Percentiles rank a stretch among this genome's conserved stretches.
Evolutionary conservation across 225 moss, liverwort and hornwort species (phyloP).

Genomic region (Bryum argenteum): DNA sequence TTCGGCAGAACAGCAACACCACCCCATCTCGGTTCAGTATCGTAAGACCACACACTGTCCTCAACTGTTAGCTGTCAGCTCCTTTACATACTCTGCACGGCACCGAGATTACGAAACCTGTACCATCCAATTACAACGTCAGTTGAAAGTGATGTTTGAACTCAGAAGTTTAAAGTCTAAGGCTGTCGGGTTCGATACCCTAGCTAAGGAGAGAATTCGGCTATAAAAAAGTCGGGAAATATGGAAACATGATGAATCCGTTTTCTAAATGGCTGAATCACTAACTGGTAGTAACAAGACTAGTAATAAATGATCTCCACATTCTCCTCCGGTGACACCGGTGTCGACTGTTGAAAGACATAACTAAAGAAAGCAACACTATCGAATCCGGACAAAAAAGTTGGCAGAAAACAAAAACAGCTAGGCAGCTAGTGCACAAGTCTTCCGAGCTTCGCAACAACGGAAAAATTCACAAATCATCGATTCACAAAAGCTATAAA

Average conservation of each 20-base stretch:
- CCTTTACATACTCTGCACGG: constrained; percentile 51
- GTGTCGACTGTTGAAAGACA: constrained; percentile 8
- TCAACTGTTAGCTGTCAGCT: constrained; percentile 30
- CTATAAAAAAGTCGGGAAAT: neutral
- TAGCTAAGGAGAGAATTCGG: neutral
- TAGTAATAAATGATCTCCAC: neutral
- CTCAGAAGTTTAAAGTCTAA: neutral
- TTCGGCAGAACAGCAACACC: constrained; percentile 70
- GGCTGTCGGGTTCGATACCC: constrained; percentile 3
- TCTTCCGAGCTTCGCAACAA: neutral
- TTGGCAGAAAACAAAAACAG: neutral
- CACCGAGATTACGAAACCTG: constrained; percentile 31
- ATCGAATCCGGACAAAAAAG: neutral
- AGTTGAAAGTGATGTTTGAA: constrained; percentile 1
- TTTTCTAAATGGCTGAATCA: neutral
- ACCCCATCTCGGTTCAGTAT: constrained; percentile 61
- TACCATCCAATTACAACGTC: constrained; percentile 2
- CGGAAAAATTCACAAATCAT: neutral
- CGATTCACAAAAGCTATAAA: neutral
- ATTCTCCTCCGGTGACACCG: neutral
- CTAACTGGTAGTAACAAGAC: neutral
- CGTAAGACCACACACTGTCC: constrained; percentile 26
- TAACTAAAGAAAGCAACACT: neutral
- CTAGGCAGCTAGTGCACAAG: neutral
- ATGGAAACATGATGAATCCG: neutral